Evolutionary conservation across 805 yeast species (phyloP).

Genomic region (Diddensiella transvaalensis): DNA sequence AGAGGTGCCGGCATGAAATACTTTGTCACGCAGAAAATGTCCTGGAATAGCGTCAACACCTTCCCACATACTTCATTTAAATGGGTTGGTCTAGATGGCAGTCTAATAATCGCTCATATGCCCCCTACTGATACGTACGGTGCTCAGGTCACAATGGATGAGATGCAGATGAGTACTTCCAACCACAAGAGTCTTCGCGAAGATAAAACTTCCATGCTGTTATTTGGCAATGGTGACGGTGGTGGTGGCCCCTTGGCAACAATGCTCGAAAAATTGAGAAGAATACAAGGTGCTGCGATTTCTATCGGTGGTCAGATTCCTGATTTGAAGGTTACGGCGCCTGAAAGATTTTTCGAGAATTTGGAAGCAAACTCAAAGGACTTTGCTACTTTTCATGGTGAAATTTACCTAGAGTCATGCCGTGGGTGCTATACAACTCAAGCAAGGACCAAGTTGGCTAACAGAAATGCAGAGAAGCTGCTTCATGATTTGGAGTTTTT

Average conservation of each 20-base stretch:
- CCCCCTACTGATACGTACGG: conserved; percentile 97
- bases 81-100: conserved; percentile 93
- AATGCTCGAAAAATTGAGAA: conserved; percentile 86
- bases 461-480: conserved; percentile 70
- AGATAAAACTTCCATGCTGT: conserved; percentile 73
- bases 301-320: conserved; percentile 72
- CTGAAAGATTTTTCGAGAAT: conserved; percentile 74
- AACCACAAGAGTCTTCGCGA: conserved; percentile 82
- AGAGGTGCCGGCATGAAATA: conserved; percentile 65
- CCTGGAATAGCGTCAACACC: conserved; percentile 92
- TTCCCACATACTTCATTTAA: conserved; percentile 90
- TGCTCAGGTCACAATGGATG: conserved; percentile 89
- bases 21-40: conserved; percentile 84
- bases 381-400: conserved; percentile 90
- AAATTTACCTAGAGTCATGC: conserved; percentile 89
- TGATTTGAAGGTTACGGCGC: conserved; percentile 63
- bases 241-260: conserved; percentile 97
- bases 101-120: conserved; percentile 93
- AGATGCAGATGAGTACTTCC: conserved; percentile 70
- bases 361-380: conserved; percentile 54
- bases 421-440: conserved; percentile 97
- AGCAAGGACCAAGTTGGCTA: conserved; percentile 75
- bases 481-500: conserved; percentile 82
- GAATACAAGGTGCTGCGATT: conserved; percentile 83
- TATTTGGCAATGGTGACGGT: conserved; percentile 95